Base-by-base conservation (phyloP, 2,329 filamentous ascomycete species). In the Aspergillus sp. region DNA sequence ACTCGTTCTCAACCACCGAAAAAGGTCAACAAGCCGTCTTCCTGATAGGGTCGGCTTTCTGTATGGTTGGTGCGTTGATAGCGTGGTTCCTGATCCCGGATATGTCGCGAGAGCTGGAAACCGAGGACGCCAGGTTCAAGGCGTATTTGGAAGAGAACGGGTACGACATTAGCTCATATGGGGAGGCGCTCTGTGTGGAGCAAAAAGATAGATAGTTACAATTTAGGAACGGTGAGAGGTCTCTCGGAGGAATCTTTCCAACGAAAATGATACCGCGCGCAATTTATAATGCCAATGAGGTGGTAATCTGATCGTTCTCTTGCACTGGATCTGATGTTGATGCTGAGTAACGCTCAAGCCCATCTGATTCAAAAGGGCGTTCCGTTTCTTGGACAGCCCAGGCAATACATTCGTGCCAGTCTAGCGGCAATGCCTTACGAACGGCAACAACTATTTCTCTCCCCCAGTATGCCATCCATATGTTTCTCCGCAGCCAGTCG, bases 21-120 rank as follows among this genome's bases (percentile, higher is more conserved):
- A 79, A 81, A 63, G 82, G 82, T 0, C 74, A 82, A 45, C 81
- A 83, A 58, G 80, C 76, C 0, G 79, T 79, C 0, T 84, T 85
- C 61, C 70, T 85, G 17, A 82, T 85, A 57, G 82, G 82, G 0
- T 78, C 79, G 1, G 81, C 72, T 0, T 84, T 85, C 67, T 79
- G 81, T 0, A 71, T 80, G 0, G 66, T 81, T 2, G 83, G 82
- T 6, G 79, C 76, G 0, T 41, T 81, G 2, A 72, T 81, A 32
- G 72, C 78, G 1, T 79, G 78, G 67, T 78, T 80, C 36, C 67
- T 84, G 5, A 80, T 84, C 36, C 81, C 81, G 0, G 77, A 83
- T 56, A 76, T 77, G 36, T 74, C 73, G 25, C 70, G 72, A 1
- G 73, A 76, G 39, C 69, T 83, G 23, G 79, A 81, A 51, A 76